phyloP scores from a whole-genome alignment of 2,329 filamentous ascomycete species.

The Penicillium concentricum region DNA sequence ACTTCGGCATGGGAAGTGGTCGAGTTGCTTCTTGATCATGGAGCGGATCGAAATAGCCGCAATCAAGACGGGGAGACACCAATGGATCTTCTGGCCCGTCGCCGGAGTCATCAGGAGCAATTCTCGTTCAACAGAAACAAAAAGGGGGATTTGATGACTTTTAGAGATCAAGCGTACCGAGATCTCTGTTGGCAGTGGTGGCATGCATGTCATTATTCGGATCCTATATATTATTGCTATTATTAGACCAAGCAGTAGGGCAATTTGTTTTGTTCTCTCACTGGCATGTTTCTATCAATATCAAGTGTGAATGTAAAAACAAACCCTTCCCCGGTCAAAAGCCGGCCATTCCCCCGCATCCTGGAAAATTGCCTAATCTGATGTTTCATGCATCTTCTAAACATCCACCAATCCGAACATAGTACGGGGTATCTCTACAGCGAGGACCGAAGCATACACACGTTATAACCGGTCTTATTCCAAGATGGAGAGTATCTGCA shows the following conservation, averaged over 20 bases:
- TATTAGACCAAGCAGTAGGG: no score
- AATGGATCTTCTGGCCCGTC: not conserved
- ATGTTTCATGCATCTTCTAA: slow-evolving; percentile 8
- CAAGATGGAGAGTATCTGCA: not conserved
- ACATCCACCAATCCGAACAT: slow-evolving; percentile 30
- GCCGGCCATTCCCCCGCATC: slow-evolving; percentile 3
- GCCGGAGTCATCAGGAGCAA: not conserved
- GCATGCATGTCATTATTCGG: no score
- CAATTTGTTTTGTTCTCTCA: no score
- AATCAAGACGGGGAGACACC: not conserved
- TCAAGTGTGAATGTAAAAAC: no score
- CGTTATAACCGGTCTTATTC: not conserved
- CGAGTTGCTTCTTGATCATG: not conserved
- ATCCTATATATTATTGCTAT: no score
- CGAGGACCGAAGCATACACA: slow-evolving; percentile 21
- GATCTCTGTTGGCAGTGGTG: no score
- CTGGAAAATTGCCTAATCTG: slow-evolving; percentile 21
- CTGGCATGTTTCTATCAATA: no score
- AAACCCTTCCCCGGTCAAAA: not conserved
- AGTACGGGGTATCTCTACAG: slow-evolving; percentile 20
- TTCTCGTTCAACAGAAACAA: no score
- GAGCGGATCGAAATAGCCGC: not conserved
- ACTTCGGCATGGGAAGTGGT: not conserved
- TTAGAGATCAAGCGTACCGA: no score
- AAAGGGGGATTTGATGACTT: no score